Base-by-base conservation (phyloP, 495 filamentous ascomycete species). In the Hypoxylon trugodes region DNA sequence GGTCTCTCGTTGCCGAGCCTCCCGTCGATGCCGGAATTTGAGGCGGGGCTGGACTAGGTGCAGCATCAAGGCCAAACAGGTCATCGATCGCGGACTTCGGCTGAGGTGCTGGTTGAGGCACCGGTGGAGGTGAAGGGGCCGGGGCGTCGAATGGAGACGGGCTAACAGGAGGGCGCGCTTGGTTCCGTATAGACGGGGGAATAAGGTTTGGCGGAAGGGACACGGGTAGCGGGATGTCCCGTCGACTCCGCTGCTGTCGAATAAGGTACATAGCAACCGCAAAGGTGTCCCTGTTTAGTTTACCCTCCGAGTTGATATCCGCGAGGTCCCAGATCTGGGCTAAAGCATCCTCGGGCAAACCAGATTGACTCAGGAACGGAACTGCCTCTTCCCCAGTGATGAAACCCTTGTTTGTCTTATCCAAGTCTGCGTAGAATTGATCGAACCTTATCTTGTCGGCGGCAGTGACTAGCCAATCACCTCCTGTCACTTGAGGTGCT, bases 211-310 rank as follows among this genome's bases (percentile, higher is more conserved):
- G 81, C 12, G 96, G 92, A 25, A 98, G 79, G 6, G 83, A 76
- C 12, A 90, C 79, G 1, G 94, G 94, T 3, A 98, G 71, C 25
- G 81, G 69, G 10, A 82, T 81, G 45, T 86, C 86, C 30, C 86
- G 87, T 56, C 87, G 90, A 55, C 80, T 86, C 18, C 92, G 85
- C 73, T 97, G 93, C 71, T 95, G 87, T 54, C 91, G 84, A 63
- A 98, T 96, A 28, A 98, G 82, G 71, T 96, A 93, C 95, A 98
- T 98, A 42, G 96, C 95, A 46, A 98, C 93, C 0, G 95, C 94
- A 70, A 98, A 98, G 69, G 96, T 93, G 72, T 98, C 95, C 52
- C 84, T 82, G 28, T 81, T 92, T 35, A 98, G 79, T 54, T 87
- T 88, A 7, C 95, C 95, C 51, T 93, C 90, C 12, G 91, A 93